Evolutionary conservation across 192 early-diverging fungal species (phyloP).

Genomic region (Podila clonocystis): DNA sequence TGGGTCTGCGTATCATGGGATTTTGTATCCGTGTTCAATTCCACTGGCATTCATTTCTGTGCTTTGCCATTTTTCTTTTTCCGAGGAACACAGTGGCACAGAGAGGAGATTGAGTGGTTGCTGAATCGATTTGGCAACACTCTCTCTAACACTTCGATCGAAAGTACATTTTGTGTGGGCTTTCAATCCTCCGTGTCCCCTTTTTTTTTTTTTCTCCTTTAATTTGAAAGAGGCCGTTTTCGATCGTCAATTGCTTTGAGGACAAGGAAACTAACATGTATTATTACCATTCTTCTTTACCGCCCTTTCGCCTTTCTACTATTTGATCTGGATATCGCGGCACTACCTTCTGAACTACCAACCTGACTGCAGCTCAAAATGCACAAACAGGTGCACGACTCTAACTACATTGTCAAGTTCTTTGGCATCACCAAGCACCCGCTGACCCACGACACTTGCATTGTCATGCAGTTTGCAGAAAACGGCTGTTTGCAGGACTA

Average conservation of each 20-base stretch:
- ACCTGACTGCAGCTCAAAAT: slow-evolving; percentile 34
- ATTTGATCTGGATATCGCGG: background rate
- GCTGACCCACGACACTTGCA: slow-evolving; percentile 48
- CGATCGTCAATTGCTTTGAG: too few species aligned
- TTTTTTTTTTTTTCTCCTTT: background rate
- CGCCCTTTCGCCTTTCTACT: background rate
- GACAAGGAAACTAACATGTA: background rate
- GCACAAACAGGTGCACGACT: slow-evolving; percentile 54
- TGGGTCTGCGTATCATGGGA: too few species aligned
- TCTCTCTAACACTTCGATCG: background rate
- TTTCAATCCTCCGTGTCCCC: background rate
- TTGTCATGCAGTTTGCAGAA: slow-evolving; percentile 54
- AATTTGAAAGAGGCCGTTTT: too few species aligned
- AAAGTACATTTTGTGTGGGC: background rate
- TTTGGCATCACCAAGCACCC: slow-evolving; percentile 54
- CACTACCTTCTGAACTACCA: background rate
- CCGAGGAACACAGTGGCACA: too few species aligned
- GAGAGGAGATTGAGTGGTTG: too few species aligned
- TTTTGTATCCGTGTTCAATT: too few species aligned
- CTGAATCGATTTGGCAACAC: background rate
- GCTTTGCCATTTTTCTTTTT: too few species aligned
- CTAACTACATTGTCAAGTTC: slow-evolving; percentile 55
- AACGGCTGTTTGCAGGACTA: slow-evolving; percentile 53
- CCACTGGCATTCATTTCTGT: too few species aligned
- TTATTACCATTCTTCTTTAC: background rate